Base-by-base conservation (phyloP, 2,329 filamentous ascomycete genomes). In the Microdochium paspali region DNA sequence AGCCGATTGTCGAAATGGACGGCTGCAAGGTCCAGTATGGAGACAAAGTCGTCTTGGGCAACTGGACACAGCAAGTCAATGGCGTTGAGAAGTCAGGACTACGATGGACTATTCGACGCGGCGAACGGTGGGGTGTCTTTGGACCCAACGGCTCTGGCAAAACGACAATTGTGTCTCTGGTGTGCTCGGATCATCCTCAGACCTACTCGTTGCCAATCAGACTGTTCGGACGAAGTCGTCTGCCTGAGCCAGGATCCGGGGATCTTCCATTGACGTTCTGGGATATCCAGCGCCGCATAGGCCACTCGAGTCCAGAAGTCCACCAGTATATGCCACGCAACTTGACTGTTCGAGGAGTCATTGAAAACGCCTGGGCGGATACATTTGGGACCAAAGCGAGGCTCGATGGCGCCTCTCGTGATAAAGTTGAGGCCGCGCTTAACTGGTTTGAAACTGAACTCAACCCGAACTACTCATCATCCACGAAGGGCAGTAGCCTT, bases 141-240 rank as follows among this genome's bases (percentile, higher is more conserved):
- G 93, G 93, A 0, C 85, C 90, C 26, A 97, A 98, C 57, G 93
- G 86, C 12, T 95, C 89, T 1, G 93, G 93, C 18, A 98, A 98
- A 70, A 98, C 93, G 0, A 98, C 93, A 0, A 76, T 98, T 32
- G 78, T 97, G 24, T 93, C 90, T 4, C 75, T 98, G 5, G 86
- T 98, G 50, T 94, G 88, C 50, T 97, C 91, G 1, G 93, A 98
- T 59, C 93, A 98, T 58, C 93, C 93, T 0, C 91, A 97, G 64
- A 83, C 90, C 0, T 98, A 97, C 63, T 88, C 87, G 0, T 79
- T 90, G 23, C 90, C 91, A 1, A 84, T 98, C 51, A 84, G 80
- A 55, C 74, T 96, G 13, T 97, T 98, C 61, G 89, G 90, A 1
- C 81, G 82, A 21, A 85, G 84, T 47, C 80, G 93, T 20, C 73